phyloP scores from a whole-genome alignment of 805 yeast genomes.

The Lipomyces spencermartinsiae region DNA sequence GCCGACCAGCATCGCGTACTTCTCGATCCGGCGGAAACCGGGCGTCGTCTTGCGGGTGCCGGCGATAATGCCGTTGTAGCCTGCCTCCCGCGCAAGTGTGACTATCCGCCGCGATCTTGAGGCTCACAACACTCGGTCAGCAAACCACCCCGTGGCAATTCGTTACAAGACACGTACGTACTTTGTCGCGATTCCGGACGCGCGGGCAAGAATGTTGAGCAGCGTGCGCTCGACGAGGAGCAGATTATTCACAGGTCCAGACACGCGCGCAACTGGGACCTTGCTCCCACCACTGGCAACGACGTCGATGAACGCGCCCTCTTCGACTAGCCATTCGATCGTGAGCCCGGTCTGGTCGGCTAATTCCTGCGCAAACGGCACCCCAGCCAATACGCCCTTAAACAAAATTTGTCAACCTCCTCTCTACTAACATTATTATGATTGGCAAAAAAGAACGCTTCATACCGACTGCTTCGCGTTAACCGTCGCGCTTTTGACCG shows the following conservation, averaged over 20 bases:
- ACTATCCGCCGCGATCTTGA: conserved; percentile 58
- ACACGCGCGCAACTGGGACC: conserved; percentile 74
- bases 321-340: conserved; percentile 75
- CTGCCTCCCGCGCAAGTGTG: conserved; percentile 65
- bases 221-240: conserved; percentile 87
- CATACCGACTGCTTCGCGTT: conserved; percentile 69
- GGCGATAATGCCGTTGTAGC: conserved; percentile 84
- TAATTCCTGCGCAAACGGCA: conserved; percentile 88
- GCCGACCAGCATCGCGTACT: conserved; percentile 93
- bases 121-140: neutral
- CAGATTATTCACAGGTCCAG: conserved; percentile 80
- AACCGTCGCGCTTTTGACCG: conserved; percentile 70
- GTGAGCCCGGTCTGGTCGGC: conserved; percentile 73
- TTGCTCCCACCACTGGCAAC: conserved; percentile 53
- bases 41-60: conserved; percentile 99
- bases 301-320: conserved; percentile 67
- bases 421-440: no score
- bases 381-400: conserved; percentile 77
- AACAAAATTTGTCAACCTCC: no score
- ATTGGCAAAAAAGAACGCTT: no score
- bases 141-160: neutral
- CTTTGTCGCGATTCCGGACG: conserved; percentile 87
- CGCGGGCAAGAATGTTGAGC: conserved; percentile 77
- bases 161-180: conserved; percentile 8
- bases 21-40: conserved; percentile 85